These are phyloP conservation scores for Backusella westeae DNA, from an alignment of 192 early-diverging fungal species.

Conservation along the genomic window DNA sequence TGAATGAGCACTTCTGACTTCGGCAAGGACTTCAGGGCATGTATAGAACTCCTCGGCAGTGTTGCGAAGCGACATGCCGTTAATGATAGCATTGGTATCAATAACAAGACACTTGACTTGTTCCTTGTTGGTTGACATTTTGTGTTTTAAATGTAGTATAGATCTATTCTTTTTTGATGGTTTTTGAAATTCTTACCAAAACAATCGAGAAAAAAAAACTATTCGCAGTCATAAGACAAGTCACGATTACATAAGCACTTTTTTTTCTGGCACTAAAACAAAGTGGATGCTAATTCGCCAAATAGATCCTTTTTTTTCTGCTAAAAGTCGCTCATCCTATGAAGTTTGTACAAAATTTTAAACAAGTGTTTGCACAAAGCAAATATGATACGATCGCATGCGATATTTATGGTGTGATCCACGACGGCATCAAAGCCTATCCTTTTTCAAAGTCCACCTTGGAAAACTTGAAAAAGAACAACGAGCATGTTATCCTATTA, in stretches of 20 bases:
- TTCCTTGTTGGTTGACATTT: background rate
- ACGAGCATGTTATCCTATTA: constrained; percentile 16
- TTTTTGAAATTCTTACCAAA: background rate
- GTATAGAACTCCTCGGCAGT: constrained; percentile 78
- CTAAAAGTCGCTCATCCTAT: background rate
- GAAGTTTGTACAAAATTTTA: constrained; percentile 16
- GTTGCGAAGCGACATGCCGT: constrained; percentile 53
- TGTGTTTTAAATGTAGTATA: background rate
- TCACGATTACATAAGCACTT: background rate
- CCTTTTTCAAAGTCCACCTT: constrained; percentile 18
- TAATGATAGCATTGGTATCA: constrained; percentile 76
- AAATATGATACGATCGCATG: constrained; percentile 25
- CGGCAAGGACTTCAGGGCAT: constrained; percentile 81
- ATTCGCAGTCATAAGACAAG: background rate
- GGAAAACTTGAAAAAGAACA: background rate
- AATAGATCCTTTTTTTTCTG: background rate
- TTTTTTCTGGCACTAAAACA: background rate
- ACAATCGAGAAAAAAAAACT: background rate
- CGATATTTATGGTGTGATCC: constrained; percentile 37
- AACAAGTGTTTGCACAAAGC: background rate
- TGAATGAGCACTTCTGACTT: constrained; percentile 77
- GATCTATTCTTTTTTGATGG: background rate
- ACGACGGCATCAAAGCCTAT: constrained; percentile 26
- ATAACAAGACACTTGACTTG: constrained; percentile 50
- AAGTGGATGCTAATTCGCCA: background rate